A percentile compares a stretch with the other conserved stretches of the same genome.
Conservation (phyloP, 176 grass and related monocot species). For the Ananas comosus region DNA sequence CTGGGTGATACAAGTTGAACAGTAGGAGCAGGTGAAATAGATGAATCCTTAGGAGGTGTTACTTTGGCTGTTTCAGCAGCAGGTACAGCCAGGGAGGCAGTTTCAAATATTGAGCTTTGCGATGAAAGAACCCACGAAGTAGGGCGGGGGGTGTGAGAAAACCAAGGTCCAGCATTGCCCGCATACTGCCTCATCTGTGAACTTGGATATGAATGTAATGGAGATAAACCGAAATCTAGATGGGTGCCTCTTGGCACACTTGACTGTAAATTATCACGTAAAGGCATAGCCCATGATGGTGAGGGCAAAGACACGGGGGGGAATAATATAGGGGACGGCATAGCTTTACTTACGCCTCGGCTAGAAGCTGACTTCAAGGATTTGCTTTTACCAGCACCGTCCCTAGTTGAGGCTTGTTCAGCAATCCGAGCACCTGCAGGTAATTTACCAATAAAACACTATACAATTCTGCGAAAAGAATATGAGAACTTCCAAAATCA, state of each 20-base stretch:
- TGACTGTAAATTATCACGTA: slow-evolving; percentile 34
- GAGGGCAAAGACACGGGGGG: slow-evolving; percentile 31
- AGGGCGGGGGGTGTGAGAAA: slow-evolving; percentile 43
- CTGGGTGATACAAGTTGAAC: slow-evolving; percentile 29
- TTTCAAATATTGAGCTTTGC: slow-evolving; percentile 73
- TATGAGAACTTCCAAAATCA: slow-evolving; percentile 12
- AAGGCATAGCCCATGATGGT: slow-evolving; percentile 35
- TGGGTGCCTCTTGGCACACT: slow-evolving; percentile 58
- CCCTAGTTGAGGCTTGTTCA: slow-evolving; percentile 25
- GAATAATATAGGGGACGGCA: slow-evolving; percentile 24
- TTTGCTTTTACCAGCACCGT: slow-evolving; percentile 27
- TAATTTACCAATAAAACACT: slow-evolving; percentile 17
- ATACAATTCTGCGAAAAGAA: neutral
- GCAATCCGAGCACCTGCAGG: slow-evolving; percentile 9
- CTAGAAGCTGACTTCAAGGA: slow-evolving; percentile 24
- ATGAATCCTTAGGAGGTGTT: slow-evolving; percentile 35
- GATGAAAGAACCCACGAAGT: slow-evolving; percentile 51
- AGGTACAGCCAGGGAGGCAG: slow-evolving; percentile 36
- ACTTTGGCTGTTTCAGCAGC: slow-evolving; percentile 52
- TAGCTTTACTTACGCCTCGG: slow-evolving; percentile 45
- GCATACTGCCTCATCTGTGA: slow-evolving; percentile 46
- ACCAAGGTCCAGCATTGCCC: slow-evolving; percentile 43
- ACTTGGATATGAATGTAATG: slow-evolving; percentile 52
- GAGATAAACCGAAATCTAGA: slow-evolving; percentile 61
- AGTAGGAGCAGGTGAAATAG: slow-evolving; percentile 34